Conservation (phyloP, 768 basidiomycete genomes). For the Tylopilus cervinicoccineus region DNA sequence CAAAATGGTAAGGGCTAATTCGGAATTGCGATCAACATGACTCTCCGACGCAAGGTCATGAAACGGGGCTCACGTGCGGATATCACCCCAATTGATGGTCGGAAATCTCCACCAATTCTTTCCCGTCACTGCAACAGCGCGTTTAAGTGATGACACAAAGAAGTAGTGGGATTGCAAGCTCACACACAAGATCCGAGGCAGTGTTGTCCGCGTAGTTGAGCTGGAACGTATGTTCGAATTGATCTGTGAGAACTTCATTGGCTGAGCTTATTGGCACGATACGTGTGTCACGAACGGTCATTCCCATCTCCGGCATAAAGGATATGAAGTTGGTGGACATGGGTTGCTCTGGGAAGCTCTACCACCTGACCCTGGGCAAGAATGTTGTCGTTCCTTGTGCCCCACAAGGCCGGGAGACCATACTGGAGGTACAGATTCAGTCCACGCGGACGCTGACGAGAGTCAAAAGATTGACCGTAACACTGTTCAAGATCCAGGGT, state of each 20-base stretch:
- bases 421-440: conserved; percentile 31
- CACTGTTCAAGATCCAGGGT: conserved; percentile 36
- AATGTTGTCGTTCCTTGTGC: conserved; percentile 41
- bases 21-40: background rate
- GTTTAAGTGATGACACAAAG: background rate
- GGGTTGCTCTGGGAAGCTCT: conserved; percentile 28
- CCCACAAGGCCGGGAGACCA: conserved; percentile 40
- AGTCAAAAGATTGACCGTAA: conserved; percentile 30
- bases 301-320: conserved; percentile 42
- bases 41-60: background rate
- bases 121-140: conserved; percentile 34
- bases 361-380: conserved; percentile 42
- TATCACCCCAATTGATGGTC: conserved; percentile 38
- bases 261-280: background rate
- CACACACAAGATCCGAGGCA: conserved; percentile 33
- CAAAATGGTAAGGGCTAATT: conserved; percentile 44
- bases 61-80: conserved; percentile 36
- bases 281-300: conserved; percentile 27
- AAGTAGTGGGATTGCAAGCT: conserved; percentile 4
- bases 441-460: background rate
- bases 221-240: conserved; percentile 33
- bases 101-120: conserved; percentile 46
- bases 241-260: conserved; percentile 15
- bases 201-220: conserved; percentile 38
- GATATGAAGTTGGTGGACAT: conserved; percentile 45